Percentiles rank a stretch among this genome's conserved stretches.
Evolutionary conservation across 2,329 filamentous ascomycete genomes (phyloP).

Genomic region (Aspergillus sp.): DNA sequence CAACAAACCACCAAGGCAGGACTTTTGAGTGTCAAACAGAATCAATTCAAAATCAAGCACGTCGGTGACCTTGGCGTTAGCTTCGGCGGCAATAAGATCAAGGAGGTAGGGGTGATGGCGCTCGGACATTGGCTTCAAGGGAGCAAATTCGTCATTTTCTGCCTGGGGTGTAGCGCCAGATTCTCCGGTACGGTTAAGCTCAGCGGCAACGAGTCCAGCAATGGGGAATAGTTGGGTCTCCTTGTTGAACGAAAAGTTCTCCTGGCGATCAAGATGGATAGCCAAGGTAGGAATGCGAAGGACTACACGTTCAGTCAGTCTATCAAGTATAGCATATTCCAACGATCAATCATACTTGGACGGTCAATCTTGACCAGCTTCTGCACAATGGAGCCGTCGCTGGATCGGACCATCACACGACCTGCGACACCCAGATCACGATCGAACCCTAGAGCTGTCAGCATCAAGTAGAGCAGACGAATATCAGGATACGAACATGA

Average conservation of each 20-base stretch:
- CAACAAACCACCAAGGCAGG: slow-evolving; percentile 80
- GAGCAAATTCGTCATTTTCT: slow-evolving; percentile 59
- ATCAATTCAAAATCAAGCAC: slow-evolving; percentile 93
- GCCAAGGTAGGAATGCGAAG: slow-evolving; percentile 89
- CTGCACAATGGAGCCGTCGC: slow-evolving; percentile 69
- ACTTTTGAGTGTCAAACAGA: slow-evolving; percentile 93
- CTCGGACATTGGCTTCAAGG: slow-evolving; percentile 70
- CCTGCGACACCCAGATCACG: slow-evolving; percentile 88
- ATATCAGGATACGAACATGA: slow-evolving; percentile 53
- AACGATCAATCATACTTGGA: slow-evolving; percentile 50
- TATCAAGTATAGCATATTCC: background rate
- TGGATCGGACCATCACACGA: slow-evolving; percentile 72
- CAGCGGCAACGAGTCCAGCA: slow-evolving; percentile 76
- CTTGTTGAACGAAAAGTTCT: slow-evolving; percentile 91
- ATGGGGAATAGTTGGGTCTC: slow-evolving; percentile 95
- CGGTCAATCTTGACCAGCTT: slow-evolving; percentile 86
- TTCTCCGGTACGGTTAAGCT: slow-evolving; percentile 70
- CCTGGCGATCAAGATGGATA: slow-evolving; percentile 84
- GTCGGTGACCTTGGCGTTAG: slow-evolving; percentile 63
- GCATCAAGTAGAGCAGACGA: background rate
- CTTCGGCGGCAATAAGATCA: slow-evolving; percentile 76
- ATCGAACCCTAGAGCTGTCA: slow-evolving; percentile 66
- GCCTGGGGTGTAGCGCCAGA: slow-evolving; percentile 27
- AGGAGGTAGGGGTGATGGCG: slow-evolving; percentile 87
- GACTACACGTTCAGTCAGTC: slow-evolving; percentile 39